Evolutionary conservation across 148 eudicot species (phyloP).

Genomic region (Diospyros kaki): DNA sequence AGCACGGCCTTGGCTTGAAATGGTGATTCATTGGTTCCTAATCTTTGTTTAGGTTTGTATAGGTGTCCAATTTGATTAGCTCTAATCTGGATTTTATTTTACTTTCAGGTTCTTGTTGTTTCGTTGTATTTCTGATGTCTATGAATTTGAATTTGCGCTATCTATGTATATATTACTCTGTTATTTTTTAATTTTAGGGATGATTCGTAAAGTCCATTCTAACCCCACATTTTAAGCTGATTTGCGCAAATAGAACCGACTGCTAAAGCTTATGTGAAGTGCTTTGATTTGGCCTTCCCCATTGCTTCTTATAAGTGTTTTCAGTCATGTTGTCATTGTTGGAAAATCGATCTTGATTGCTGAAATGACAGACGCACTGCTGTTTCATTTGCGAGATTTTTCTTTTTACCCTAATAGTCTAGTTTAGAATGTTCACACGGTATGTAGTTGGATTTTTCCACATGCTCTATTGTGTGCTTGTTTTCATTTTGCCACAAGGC

Average conservation of each 20-base stretch:
- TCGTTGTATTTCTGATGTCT: neutral
- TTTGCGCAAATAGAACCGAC: neutral
- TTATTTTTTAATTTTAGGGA: neutral
- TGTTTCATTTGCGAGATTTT: too few relatives aligned
- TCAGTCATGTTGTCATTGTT: neutral
- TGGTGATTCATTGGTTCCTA: neutral
- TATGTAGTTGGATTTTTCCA: too few relatives aligned
- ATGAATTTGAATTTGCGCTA: constrained; percentile 1
- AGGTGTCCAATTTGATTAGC: neutral
- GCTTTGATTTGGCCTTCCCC: neutral
- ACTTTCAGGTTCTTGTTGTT: too few relatives aligned
- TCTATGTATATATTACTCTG: neutral
- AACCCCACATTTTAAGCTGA: neutral
- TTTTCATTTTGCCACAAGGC: neutral
- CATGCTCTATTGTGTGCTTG: neutral
- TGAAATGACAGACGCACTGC: neutral
- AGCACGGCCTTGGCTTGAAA: constrained; percentile 42
- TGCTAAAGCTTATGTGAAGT: neutral
- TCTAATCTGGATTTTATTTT: neutral
- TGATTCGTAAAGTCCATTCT: neutral
- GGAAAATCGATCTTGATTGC: neutral
- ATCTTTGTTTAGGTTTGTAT: neutral
- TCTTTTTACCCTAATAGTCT: too few relatives aligned
- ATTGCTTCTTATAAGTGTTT: neutral
- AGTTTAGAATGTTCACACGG: too few relatives aligned